These are phyloP conservation scores for Themeda triandra DNA, from an alignment of 176 grass and related monocot genomes.

Conservation along the genomic window DNA sequence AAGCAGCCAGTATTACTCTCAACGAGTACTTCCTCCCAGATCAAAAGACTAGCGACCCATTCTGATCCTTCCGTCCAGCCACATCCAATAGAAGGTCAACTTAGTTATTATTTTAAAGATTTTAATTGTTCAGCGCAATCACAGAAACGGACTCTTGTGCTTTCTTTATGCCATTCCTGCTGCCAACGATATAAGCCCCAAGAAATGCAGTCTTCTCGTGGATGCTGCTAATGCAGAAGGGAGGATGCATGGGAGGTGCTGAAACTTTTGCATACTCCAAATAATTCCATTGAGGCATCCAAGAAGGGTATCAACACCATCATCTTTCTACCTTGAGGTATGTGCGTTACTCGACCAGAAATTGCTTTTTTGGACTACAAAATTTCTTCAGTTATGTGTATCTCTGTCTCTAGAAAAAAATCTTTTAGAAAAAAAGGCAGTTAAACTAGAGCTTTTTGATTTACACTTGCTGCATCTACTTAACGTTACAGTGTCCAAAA, in stretches of 20 bases:
- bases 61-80: not conserved
- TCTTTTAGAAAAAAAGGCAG: not conserved
- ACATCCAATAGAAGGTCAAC: not conserved
- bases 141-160: not conserved
- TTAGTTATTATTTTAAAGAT: not conserved
- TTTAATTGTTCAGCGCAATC: not conserved
- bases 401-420: not conserved
- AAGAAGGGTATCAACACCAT: conserved; percentile 27
- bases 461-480: not conserved
- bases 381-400: not conserved
- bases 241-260: conserved; percentile 28
- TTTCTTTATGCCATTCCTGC: conserved; percentile 19
- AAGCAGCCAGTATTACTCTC: not conserved
- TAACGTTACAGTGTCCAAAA: not conserved
- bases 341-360: not conserved
- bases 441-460: not conserved
- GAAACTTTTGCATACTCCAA: conserved; percentile 3
- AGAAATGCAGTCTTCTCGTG: conserved; percentile 2
- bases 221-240: not conserved
- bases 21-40: not conserved
- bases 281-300: conserved; percentile 11
- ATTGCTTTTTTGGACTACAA: not conserved
- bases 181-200: conserved; percentile 9
- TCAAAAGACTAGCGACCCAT: not conserved
- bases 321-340: conserved; percentile 30